Evolutionary conservation across 106 monocot species (phyloP), one percentile per base, ranked within the genome.

Genomic region (Phalaenopsis equestris): DNA sequence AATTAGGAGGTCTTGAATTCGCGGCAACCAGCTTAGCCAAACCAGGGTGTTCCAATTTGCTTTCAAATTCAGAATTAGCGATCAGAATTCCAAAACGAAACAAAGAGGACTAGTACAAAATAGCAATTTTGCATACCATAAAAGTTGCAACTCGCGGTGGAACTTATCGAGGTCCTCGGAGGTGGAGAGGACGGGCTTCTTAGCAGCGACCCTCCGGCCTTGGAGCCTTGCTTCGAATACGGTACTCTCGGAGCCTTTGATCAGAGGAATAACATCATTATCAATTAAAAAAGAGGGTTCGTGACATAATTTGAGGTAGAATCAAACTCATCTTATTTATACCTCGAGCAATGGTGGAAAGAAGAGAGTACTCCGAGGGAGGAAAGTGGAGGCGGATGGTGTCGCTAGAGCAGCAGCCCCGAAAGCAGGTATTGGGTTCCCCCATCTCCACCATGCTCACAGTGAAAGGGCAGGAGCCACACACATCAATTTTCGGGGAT

Each of bases 181-280:
- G 65, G 98, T 95, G 84, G 93, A 87, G 21, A 99, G 87, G 24
- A 95, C 55, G 37, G 95, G 95, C 83, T 95, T 98, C 88, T 99
- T 99, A 39, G 93, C 98, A 45, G 91, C 98, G 41, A 93, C 94
- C 10, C 93, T 83, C 70, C 78, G 78, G 55, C 88, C 91, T 43
- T 80, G 76, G 75, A 99, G 85, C 42, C 56, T 55, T 1, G 92
- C 95, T 1, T 90, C 86, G 84, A 87, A 88, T 70, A 99, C 93
- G 47, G 86, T 90, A 90, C 94, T 93, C 84, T 99, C 98, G 9
- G 98, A 87, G 9, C 96, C 96, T 23, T 17, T n/a, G 55, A 41
- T 56, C 39, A 8, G 47, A 7, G 0, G 3, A 16, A 36, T 36
- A 55, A n/a, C 41, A 39, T 11, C 36, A 2, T 11, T 5, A 67